Base-by-base conservation (phyloP, 108 stramenopile genomes). In the Thalassiosira profunda region DNA sequence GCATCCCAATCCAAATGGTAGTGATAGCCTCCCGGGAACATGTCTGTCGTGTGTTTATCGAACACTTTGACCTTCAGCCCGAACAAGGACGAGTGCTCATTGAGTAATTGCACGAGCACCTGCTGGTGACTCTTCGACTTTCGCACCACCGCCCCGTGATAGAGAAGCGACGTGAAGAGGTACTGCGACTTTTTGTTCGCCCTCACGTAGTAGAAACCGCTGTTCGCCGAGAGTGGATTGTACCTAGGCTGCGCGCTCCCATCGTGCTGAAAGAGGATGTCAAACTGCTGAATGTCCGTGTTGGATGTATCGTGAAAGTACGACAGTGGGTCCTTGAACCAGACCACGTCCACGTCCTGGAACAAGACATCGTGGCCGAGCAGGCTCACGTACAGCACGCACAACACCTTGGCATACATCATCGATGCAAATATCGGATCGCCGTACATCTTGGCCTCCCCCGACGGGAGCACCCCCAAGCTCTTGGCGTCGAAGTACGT, bases 291-390 rank as follows among this genome's bases (percentile, higher is more conserved):
- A 66, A 84, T 72, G 10, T 57, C n/a, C 4, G 43, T 44, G 14
- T 29, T 44, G 29, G 74, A 58, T 25, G 56, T 55, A 31, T 63
- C 68, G 30, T 80, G 78, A 41, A 91, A 86, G 41, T 59, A 84
- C 8, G 47, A 45, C 31, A 91, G 46, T 9, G 88, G 91, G 58
- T 87, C 52, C 58, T 81, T 76, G 59, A 80, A 82, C 86, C 85
- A 87, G 12, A 86, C 79, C 51, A 92, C 61, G 66, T 89, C 88
- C 0, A 65, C 71, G 70, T 80, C 90, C 79, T 89, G 92, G 71
- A 93, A 97, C 4, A 97, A 59, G 4, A 95, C 59, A 46, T 97
- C 89, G 64, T 93, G 89, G 11, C 88, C 88, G 33, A 93, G 70
- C 35, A 65, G 24, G 37, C 49, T 63, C 9, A 85, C 46, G 67